phyloP scores from a whole-genome alignment of 192 early-diverging fungal species.

The Linnemannia schmuckeri region DNA sequence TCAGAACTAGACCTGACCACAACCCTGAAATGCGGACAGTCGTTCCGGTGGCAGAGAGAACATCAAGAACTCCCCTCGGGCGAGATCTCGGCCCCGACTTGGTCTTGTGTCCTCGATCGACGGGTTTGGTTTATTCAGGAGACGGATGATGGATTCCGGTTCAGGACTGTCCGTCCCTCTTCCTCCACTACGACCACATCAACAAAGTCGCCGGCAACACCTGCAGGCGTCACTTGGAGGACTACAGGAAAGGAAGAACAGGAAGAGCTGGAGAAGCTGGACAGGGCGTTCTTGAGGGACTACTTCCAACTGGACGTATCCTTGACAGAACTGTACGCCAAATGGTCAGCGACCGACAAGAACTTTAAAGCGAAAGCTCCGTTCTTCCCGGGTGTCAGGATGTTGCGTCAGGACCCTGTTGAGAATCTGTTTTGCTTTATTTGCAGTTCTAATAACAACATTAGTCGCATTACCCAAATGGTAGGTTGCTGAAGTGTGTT shows the following conservation, averaged over 20 bases:
- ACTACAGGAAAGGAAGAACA: conserved; percentile 31
- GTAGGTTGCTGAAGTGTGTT: conserved; percentile 50
- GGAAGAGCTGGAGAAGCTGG: conserved; percentile 16
- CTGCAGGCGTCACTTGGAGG: not conserved
- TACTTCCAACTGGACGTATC: conserved; percentile 90
- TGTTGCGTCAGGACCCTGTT: conserved; percentile 85
- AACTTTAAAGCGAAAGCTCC: conserved; percentile 75
- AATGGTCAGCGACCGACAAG: conserved; percentile 71
- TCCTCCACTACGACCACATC: not conserved
- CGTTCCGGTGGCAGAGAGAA: conserved; percentile 87
- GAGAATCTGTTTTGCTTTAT: conserved; percentile 95
- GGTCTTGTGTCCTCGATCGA: conserved; percentile 37
- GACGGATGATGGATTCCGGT: conserved; percentile 40
- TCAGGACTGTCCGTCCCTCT: conserved; percentile 61
- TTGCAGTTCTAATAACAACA: conserved; percentile 96
- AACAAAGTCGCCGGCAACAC: not conserved
- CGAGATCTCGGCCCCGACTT: conserved; percentile 47
- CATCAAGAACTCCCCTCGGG: conserved; percentile 73
- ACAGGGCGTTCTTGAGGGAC: conserved; percentile 66
- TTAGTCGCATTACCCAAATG: conserved; percentile 89
- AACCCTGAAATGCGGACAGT: conserved; percentile 90
- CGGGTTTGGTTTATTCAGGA: conserved; percentile 42
- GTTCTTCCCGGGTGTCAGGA: conserved; percentile 75
- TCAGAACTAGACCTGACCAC: conserved; percentile 81
- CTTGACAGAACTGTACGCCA: conserved; percentile 67